Conservation (phyloP, 2,329 filamentous ascomycete species). For the Neonectria ditissima region DNA sequence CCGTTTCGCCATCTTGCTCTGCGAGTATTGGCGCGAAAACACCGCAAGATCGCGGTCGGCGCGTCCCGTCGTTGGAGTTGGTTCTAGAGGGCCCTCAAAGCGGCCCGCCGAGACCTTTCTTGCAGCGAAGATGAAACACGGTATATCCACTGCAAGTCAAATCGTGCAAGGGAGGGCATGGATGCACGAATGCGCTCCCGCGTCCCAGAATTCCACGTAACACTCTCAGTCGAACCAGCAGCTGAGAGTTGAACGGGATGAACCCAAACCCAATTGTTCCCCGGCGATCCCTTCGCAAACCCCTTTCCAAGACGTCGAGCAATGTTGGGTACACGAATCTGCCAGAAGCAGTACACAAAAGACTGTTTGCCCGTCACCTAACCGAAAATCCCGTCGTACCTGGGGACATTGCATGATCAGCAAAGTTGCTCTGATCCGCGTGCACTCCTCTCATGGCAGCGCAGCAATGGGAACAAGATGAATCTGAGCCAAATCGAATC, state of each 20-base stretch:
- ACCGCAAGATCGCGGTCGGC: neutral
- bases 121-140: conserved; percentile 23
- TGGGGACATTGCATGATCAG: neutral
- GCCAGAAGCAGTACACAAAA: neutral
- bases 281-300: neutral
- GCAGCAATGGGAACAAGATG: too few relatives aligned
- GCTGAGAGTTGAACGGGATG: neutral
- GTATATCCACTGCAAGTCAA: conserved; percentile 9
- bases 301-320: neutral
- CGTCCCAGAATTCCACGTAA: neutral
- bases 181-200: neutral
- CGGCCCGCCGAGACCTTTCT: conserved; percentile 18
- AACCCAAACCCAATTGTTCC: neutral
- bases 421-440: neutral
- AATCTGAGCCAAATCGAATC: conserved; percentile 2
- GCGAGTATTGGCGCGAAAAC: neutral
- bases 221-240: neutral
- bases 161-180: neutral
- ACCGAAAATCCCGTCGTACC: conserved; percentile 9
- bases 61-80: conserved; percentile 2
- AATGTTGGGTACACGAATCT: neutral
- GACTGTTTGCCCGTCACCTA: neutral
- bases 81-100: conserved; percentile 6
- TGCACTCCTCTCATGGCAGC: neutral
- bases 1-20: neutral